These are phyloP conservation scores for Pseudogymnoascus sp. DNA, from an alignment of 2,329 filamentous ascomycete genomes.

Conservation along the genomic window DNA sequence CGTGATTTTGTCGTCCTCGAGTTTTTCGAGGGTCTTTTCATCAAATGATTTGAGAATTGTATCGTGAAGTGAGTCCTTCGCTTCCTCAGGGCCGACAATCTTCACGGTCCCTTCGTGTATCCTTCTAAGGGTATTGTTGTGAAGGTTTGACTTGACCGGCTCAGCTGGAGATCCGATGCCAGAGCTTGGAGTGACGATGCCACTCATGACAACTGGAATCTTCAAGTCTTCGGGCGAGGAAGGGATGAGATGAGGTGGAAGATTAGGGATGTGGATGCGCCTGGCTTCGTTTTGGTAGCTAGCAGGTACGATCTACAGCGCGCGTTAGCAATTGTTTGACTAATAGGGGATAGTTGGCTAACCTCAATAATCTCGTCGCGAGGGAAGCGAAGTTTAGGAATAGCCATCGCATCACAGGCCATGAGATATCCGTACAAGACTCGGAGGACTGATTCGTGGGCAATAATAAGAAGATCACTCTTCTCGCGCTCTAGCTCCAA, in stretches of 20 bases:
- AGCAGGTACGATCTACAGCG: slow-evolving; percentile 70
- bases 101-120: background rate
- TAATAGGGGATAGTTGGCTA: slow-evolving; percentile 18
- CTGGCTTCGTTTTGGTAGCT: slow-evolving; percentile 96
- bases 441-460: slow-evolving; percentile 93
- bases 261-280: slow-evolving; percentile 72
- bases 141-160: slow-evolving; percentile 11
- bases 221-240: slow-evolving; percentile 73
- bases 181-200: slow-evolving; percentile 28
- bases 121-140: background rate
- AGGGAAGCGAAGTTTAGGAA: slow-evolving; percentile 86
- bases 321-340: slow-evolving; percentile 3
- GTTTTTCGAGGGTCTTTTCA: background rate
- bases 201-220: slow-evolving; percentile 62
- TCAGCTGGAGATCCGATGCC: slow-evolving; percentile 22
- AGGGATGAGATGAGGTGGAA: slow-evolving; percentile 59
- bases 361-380: slow-evolving; percentile 95
- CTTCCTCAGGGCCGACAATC: background rate
- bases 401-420: slow-evolving; percentile 94
- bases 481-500: slow-evolving; percentile 94
- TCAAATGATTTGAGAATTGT: background rate
- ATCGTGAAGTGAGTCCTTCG: slow-evolving; percentile 2
- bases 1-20: background rate
- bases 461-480: slow-evolving; percentile 95
- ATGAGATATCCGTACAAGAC: slow-evolving; percentile 97